These are phyloP conservation scores for Colletotrichum sp. DNA, from an alignment of 2,329 filamentous ascomycete genomes.

Conservation along the genomic window DNA sequence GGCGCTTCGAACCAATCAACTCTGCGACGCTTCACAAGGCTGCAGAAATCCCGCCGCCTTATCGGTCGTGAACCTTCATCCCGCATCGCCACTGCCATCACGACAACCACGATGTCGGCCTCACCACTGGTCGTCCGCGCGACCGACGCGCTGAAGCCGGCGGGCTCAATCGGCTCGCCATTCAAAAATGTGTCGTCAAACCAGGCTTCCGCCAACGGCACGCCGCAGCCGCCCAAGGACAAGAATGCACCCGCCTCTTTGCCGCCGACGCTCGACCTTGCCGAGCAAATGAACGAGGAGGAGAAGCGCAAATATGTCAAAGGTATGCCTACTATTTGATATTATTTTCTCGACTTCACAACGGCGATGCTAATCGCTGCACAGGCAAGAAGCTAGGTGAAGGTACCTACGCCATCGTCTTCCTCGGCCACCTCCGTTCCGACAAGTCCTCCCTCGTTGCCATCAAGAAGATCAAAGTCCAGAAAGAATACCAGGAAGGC, in stretches of 20 bases:
- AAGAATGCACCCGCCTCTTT: conserved; percentile 26
- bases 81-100: neutral
- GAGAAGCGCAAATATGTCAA: conserved; percentile 91
- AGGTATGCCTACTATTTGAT: conserved; percentile 49
- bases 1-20: conserved; percentile 2
- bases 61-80: neutral
- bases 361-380: neutral
- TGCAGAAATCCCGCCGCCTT: neutral
- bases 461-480: conserved; percentile 91
- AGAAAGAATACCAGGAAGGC: conserved; percentile 86
- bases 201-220: conserved; percentile 48
- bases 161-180: conserved; percentile 45
- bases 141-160: conserved; percentile 35
- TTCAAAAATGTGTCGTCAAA: conserved; percentile 46
- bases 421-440: conserved; percentile 79
- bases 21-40: neutral
- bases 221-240: conserved; percentile 37
- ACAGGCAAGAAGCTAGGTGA: conserved; percentile 91
- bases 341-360: neutral
- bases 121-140: conserved; percentile 51
- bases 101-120: conserved; percentile 43
- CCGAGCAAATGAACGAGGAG: conserved; percentile 83
- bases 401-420: conserved; percentile 97
- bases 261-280: conserved; percentile 58
- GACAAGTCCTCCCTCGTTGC: conserved; percentile 81